Conservation (phyloP, 768 basidiomycete genomes). For the Leccinum rimulosum region DNA sequence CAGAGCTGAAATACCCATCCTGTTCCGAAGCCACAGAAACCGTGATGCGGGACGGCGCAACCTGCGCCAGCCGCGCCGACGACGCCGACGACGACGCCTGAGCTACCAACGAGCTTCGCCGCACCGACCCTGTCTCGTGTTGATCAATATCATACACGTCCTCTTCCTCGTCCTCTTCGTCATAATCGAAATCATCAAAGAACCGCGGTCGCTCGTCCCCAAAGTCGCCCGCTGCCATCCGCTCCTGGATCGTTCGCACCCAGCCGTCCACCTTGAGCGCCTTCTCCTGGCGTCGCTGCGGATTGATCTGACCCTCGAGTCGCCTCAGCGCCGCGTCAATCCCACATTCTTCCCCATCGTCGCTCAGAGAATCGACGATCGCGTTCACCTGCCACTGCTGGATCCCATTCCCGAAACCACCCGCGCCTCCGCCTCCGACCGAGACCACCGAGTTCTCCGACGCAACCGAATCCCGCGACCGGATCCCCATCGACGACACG, state of each 20-base stretch:
- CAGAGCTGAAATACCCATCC: slow-evolving; percentile 26
- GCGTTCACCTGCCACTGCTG: slow-evolving; percentile 86
- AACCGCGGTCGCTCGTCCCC: slow-evolving; percentile 59
- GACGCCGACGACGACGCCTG: background rate
- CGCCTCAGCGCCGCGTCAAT: slow-evolving; percentile 78
- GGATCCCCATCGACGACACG: slow-evolving; percentile 78
- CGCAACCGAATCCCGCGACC: slow-evolving; percentile 56
- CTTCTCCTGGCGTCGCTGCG: slow-evolving; percentile 65
- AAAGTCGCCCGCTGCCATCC: slow-evolving; percentile 64
- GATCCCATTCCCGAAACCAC: slow-evolving; percentile 39
- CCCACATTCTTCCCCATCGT: slow-evolving; percentile 74
- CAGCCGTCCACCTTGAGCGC: slow-evolving; percentile 78
- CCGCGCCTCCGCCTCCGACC: slow-evolving; percentile 33
- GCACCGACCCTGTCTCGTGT: slow-evolving; percentile 30
- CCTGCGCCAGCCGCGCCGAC: background rate
- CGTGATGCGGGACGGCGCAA: slow-evolving; percentile 19
- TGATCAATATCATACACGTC: slow-evolving; percentile 33
- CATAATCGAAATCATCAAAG: slow-evolving; percentile 43
- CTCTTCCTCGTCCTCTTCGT: slow-evolving; percentile 35
- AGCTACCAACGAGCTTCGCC: slow-evolving; percentile 1
- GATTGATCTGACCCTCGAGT: slow-evolving; percentile 85
- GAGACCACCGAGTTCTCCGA: slow-evolving; percentile 41
- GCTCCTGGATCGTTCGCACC: slow-evolving; percentile 69
- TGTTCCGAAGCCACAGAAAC: slow-evolving; percentile 20
- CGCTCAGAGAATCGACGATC: slow-evolving; percentile 68